A percentile compares a stretch with the other conserved stretches of the same genome.
These are phyloP conservation scores for Corynespora cassiicola DNA, from an alignment of 2,329 filamentous ascomycete genomes.

Conservation along the genomic window DNA sequence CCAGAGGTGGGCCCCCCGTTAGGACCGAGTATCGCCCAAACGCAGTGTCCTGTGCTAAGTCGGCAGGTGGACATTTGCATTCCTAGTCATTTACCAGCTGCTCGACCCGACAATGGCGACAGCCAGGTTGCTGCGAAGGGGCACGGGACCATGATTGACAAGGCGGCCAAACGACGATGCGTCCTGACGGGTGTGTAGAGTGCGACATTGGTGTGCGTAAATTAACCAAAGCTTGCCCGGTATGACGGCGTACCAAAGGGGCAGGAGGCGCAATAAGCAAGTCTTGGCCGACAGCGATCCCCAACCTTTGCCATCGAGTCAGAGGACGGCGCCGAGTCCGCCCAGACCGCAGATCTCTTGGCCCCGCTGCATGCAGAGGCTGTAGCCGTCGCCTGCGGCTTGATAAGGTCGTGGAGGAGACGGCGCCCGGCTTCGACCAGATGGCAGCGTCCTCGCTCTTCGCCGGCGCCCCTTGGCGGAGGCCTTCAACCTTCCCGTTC, in stretches of 20 bases:
- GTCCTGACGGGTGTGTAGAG: conserved; percentile 18
- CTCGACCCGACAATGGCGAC: conserved; percentile 19
- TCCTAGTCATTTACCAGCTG: no score
- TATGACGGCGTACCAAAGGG: conserved; percentile 29
- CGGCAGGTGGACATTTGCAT: conserved; percentile 37
- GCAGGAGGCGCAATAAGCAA: conserved; percentile 39
- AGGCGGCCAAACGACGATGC: conserved; percentile 27
- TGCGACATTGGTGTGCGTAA: conserved; percentile 35
- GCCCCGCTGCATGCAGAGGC: conserved; percentile 5
- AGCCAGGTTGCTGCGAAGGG: conserved; percentile 16
- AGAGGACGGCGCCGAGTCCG: conserved; percentile 18
- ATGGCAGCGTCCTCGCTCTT: not conserved
- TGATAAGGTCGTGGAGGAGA: conserved; percentile 7
- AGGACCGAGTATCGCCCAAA: conserved; percentile 13
- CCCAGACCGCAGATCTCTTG: conserved; percentile 22
- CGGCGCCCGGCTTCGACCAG: conserved; percentile 2
- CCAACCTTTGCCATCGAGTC: conserved; percentile 9
- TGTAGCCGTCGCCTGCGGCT: conserved; percentile 9
- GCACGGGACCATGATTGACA: conserved; percentile 29
- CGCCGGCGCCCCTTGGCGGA: conserved; percentile 4
- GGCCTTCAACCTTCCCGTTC: conserved; percentile 5
- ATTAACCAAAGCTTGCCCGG: conserved; percentile 37
- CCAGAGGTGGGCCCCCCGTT: conserved; percentile 14
- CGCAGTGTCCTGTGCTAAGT: conserved; percentile 26
- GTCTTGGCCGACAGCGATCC: conserved; percentile 32